phyloP scores from a whole-genome alignment of 208 protist species.

The Leishmania tropica region DNA sequence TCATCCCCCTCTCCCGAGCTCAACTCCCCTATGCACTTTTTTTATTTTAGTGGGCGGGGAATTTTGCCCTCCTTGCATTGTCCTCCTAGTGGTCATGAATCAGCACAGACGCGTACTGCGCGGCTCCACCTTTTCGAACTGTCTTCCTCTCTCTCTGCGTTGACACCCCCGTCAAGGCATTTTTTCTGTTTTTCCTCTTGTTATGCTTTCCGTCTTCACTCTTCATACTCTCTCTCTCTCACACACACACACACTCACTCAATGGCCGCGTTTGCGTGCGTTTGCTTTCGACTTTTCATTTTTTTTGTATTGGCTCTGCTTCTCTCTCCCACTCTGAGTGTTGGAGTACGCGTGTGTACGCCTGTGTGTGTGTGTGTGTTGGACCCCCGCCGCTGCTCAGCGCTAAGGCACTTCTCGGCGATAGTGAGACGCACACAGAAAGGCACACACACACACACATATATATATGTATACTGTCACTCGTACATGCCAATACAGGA shows the following conservation, averaged over 20 bases:
- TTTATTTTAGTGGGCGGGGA: neutral
- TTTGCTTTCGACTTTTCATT: conserved; percentile 7
- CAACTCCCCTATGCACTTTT: neutral
- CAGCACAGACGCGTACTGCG: neutral
- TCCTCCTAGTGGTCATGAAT: neutral
- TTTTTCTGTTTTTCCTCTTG: neutral
- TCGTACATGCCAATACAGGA: neutral
- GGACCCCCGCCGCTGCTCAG: neutral
- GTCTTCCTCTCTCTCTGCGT: neutral
- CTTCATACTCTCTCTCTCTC: neutral
- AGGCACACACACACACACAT: neutral
- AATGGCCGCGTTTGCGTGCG: neutral
- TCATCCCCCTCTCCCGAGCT: neutral
- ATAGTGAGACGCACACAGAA: neutral
- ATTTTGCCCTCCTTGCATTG: neutral
- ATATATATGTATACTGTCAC: neutral
- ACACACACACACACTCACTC: too few relatives aligned
- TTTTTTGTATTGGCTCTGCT: conserved; percentile 11
- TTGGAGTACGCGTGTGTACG: neutral
- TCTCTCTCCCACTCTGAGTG: neutral
- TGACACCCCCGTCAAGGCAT: neutral
- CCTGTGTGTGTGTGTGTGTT: neutral
- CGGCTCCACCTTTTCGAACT: neutral
- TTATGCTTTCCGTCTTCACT: neutral
- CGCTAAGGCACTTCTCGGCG: neutral